These are phyloP conservation scores for Guyanaporus albipodus DNA, from an alignment of 768 basidiomycete genomes.

Conservation along the genomic window DNA sequence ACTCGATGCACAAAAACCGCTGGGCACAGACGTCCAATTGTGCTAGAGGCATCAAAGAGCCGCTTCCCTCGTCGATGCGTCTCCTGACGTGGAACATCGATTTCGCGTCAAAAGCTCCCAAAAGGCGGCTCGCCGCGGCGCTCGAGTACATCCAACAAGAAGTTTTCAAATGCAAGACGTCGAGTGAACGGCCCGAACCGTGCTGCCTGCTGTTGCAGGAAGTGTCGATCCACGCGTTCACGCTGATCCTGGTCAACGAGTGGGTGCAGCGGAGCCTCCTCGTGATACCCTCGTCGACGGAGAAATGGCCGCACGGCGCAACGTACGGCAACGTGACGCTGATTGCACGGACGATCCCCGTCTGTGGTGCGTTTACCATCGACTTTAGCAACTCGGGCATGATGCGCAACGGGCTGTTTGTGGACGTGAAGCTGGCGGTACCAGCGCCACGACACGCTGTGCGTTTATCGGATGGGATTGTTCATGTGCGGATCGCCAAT, in stretches of 20 bases:
- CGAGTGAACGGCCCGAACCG: constrained; percentile 45
- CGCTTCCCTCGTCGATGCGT: constrained; percentile 43
- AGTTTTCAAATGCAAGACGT: constrained; percentile 44
- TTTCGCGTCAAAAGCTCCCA: constrained; percentile 35
- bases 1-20: constrained; percentile 29
- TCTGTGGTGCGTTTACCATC: constrained; percentile 47
- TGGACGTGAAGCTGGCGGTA: constrained; percentile 48
- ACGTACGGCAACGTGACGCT: constrained; percentile 70
- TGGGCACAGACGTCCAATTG: constrained; percentile 35
- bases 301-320: constrained; percentile 51
- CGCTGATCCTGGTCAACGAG: constrained; percentile 45
- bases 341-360: constrained; percentile 51
- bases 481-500: constrained; percentile 60
- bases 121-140: constrained; percentile 44
- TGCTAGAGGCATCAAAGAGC: constrained; percentile 32
- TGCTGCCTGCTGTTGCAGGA: constrained; percentile 72
- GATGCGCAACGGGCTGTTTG: constrained; percentile 53
- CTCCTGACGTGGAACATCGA: constrained; percentile 76
- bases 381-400: constrained; percentile 49
- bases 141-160: constrained; percentile 54
- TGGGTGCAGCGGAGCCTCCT: constrained; percentile 64
- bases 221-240: constrained; percentile 44
- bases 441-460: constrained; percentile 31
- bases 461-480: constrained; percentile 34
- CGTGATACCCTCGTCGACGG: constrained; percentile 49